Evolutionary conservation across 177 flowering plant species (phyloP).

Genomic region (Tripterygium wilfordii): DNA sequence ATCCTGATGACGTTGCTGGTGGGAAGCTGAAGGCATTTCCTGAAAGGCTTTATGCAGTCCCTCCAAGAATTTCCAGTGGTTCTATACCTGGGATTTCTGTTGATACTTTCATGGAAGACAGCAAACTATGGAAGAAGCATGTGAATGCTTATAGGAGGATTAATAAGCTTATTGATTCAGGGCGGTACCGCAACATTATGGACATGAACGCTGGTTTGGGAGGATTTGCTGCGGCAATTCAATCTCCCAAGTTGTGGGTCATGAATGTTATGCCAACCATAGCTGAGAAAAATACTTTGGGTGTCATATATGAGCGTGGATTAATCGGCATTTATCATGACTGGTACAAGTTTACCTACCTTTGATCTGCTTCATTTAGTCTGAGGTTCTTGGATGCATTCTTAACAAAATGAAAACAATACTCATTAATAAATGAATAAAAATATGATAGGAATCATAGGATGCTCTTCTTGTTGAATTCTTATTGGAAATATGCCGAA

Average conservation of each 20-base stretch:
- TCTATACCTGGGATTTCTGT: constrained; percentile 68
- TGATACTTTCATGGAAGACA: constrained; percentile 66
- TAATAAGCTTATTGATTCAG: constrained; percentile 60
- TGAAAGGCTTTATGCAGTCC: constrained; percentile 68
- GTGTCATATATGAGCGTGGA: constrained; percentile 79
- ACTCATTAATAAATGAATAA: no score
- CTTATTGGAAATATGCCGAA: no score
- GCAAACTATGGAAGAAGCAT: constrained; percentile 71
- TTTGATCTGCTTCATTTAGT: not conserved
- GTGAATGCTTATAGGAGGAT: constrained; percentile 67
- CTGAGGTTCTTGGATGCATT: no score
- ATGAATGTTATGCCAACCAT: constrained; percentile 95
- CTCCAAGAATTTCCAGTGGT: constrained; percentile 81
- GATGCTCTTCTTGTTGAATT: no score
- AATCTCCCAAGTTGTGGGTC: constrained; percentile 77
- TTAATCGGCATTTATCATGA: constrained; percentile 95
- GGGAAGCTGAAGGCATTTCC: constrained; percentile 72
- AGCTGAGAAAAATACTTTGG: constrained; percentile 67
- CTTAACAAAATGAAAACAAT: no score
- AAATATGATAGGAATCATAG: no score
- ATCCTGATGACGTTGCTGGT: constrained; percentile 67
- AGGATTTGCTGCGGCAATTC: constrained; percentile 84
- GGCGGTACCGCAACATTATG: constrained; percentile 88
- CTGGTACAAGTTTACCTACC: constrained; percentile 46
- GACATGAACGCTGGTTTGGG: constrained; percentile 98